A percentile compares a stretch with the other conserved stretches of the same genome.
Evolutionary conservation across 257 asterid species (phyloP).

Genomic region (Solanum ahanhuiri): DNA sequence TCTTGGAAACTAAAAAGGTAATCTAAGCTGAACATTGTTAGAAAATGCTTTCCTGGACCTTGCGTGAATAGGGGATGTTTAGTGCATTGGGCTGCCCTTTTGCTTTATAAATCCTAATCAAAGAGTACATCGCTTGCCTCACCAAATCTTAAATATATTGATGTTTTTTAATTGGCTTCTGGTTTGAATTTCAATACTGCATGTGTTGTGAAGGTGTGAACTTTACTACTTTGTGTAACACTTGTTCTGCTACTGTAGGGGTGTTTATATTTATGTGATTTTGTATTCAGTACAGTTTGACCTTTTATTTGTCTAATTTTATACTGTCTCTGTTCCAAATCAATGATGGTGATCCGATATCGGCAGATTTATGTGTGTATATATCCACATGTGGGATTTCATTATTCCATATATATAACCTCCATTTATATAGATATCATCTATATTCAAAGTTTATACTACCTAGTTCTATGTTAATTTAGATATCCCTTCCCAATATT

Average conservation of each 20-base stretch:
- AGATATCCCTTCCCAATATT: neutral
- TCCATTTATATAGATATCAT: neutral
- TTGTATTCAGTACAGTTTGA: neutral
- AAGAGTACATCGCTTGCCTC: neutral
- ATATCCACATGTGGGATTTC: neutral
- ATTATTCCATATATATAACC: neutral
- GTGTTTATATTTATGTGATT: neutral
- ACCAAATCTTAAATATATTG: neutral
- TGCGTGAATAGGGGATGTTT: neutral
- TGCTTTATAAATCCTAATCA: neutral
- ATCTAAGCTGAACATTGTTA: neutral
- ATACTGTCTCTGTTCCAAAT: neutral
- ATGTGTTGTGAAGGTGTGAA: slow-evolving; percentile 52
- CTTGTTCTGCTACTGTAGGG: neutral
- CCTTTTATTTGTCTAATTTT: neutral
- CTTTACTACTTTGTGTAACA: neutral
- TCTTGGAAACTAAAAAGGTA: neutral
- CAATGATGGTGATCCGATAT: neutral
- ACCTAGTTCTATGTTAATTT: neutral
- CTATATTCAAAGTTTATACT: neutral
- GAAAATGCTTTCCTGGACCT: rapidly evolving
- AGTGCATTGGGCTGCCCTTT: neutral
- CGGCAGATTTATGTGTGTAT: neutral
- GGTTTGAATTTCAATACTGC: slow-evolving; percentile 49
- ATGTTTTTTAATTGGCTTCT: slow-evolving; percentile 2